Evolutionary conservation across 768 basidiomycete genomes (phyloP), one percentile per base, ranked within the genome.

Genomic region (Hygrocybe coccinea): DNA sequence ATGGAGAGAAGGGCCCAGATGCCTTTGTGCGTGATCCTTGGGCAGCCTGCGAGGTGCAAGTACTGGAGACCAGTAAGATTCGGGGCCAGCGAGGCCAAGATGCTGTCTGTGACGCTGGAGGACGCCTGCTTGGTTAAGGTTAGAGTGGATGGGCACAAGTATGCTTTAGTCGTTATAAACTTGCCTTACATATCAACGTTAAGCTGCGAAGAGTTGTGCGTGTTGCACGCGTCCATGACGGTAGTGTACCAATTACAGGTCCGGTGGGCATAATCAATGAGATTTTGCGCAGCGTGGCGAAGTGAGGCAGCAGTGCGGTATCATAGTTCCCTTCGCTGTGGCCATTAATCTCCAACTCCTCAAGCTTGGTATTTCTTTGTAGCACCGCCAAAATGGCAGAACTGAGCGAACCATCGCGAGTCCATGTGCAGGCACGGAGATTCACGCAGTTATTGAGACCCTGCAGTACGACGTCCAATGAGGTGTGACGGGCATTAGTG

Each of bases 261-360:
- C 63, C 61, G 55, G 81, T 85, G 12, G 89, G 89, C 89, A 90
- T 89, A 50, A 91, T 89, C 54, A 92, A 65, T 1, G 81, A 79
- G 50, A 92, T 72, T 60, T 76, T 80, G 9, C 69, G 70, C 36
- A 91, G 69, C 17, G 65, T 70, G n/a, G 64, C 69, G 63, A 91
- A 85, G 1, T 60, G 69, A 8, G 71, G 56, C 2, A 92, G 74
- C 4, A 81, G 60, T 1, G 50, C 49, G 0, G 86, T 80, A 57
- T 85, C 70, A 59, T 86, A 88, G 52, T 82, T 71, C 38, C 76
- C 75, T 41, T 76, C 74, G 60, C 75, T 74, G 51, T 82, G 76
- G 1, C 89, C 89, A 53, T 91, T 92, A 39, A 92, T 79, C 63
- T 89, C 86, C 2, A 91, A 69, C 48, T 83, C 82, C 25, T 68